Evolutionary conservation across 495 filamentous ascomycete genomes (phyloP).

Genomic region (Cetradonia linearis): DNA sequence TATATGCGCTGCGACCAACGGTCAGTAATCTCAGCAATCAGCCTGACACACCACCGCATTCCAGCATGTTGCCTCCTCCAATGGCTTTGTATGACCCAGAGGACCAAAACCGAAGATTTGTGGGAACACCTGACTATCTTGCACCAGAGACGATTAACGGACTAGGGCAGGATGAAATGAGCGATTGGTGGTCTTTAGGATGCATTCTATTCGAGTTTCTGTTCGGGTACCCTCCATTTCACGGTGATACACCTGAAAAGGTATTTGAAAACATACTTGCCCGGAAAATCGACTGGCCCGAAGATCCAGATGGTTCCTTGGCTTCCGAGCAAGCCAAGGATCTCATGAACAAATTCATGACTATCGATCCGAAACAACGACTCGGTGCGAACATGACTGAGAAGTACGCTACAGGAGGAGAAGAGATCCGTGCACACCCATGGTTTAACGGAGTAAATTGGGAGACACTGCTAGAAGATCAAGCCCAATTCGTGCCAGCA

Average conservation of each 20-base stretch:
- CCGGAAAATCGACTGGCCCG: slow-evolving; percentile 81
- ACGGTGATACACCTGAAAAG: slow-evolving; percentile 78
- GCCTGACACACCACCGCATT: slow-evolving; percentile 52
- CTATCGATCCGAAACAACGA: slow-evolving; percentile 64
- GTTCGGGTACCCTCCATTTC: slow-evolving; percentile 87
- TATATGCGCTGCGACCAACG: slow-evolving; percentile 51
- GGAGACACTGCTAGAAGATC: slow-evolving; percentile 81
- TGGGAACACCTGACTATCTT: slow-evolving; percentile 94
- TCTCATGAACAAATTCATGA: slow-evolving; percentile 82
- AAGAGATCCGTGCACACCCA: slow-evolving; percentile 76
- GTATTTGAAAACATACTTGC: slow-evolving; percentile 95
- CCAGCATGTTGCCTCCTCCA: slow-evolving; percentile 79
- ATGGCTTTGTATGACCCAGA: slow-evolving; percentile 96
- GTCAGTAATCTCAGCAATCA: slow-evolving; percentile 43
- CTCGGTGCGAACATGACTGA: slow-evolving; percentile 77
- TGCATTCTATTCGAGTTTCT: slow-evolving; percentile 97
- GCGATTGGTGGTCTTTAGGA: slow-evolving; percentile 98
- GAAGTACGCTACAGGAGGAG: slow-evolving; percentile 68
- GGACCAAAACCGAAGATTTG: slow-evolving; percentile 85
- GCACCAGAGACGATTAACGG: slow-evolving; percentile 96
- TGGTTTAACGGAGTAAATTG: slow-evolving; percentile 88
- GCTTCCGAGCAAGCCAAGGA: slow-evolving; percentile 76
- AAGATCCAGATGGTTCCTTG: slow-evolving; percentile 43
- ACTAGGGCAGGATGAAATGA: slow-evolving; percentile 89
- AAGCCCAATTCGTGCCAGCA: slow-evolving; percentile 89